Percentiles rank a stretch among this genome's conserved stretches.
phyloP scores from a whole-genome alignment of 2,329 filamentous ascomycete genomes.

The Hirsutella minnesotensis region DNA sequence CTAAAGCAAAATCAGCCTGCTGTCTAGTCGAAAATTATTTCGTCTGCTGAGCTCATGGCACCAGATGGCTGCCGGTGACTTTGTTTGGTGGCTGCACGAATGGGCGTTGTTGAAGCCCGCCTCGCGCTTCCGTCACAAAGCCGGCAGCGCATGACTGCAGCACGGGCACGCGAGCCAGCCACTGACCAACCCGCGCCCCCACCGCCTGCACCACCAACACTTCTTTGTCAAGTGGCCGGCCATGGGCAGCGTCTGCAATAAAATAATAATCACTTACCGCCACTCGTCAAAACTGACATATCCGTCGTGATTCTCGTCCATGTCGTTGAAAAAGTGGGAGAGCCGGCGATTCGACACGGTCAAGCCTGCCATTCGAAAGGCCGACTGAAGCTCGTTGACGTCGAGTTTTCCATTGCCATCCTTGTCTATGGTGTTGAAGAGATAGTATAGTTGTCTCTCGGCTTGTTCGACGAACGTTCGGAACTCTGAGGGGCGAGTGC shows the following conservation, averaged over 20 bases:
- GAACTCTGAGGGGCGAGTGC: constrained; percentile 53
- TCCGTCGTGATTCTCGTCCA: constrained; percentile 83
- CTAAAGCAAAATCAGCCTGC: constrained; percentile 29
- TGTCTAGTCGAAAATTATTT: neutral
- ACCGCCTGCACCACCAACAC: constrained; percentile 3
- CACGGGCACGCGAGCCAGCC: neutral
- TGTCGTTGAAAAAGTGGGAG: constrained; percentile 75
- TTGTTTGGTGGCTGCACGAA: neutral
- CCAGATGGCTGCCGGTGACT: neutral
- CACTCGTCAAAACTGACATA: constrained; percentile 88
- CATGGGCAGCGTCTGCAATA: neutral
- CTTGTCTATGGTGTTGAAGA: constrained; percentile 80
- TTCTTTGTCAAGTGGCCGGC: constrained; percentile 1
- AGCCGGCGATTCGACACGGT: constrained; percentile 67
- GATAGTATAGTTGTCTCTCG: constrained; percentile 66
- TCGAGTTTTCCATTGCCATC: constrained; percentile 80
- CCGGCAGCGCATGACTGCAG: constrained; percentile 5
- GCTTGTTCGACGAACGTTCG: constrained; percentile 76
- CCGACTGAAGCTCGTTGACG: constrained; percentile 67
- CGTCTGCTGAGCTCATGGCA: neutral
- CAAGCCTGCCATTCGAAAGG: constrained; percentile 69
- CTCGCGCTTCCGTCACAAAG: constrained; percentile 2
- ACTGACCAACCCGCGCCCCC: constrained; percentile 7
- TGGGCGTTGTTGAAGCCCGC: neutral
- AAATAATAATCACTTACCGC: constrained; percentile 53